Evolutionary conservation across 202 grass and related monocot species (phyloP), one percentile per base, ranked within the genome.

Genomic region (Schoenoplectus triqueter): DNA sequence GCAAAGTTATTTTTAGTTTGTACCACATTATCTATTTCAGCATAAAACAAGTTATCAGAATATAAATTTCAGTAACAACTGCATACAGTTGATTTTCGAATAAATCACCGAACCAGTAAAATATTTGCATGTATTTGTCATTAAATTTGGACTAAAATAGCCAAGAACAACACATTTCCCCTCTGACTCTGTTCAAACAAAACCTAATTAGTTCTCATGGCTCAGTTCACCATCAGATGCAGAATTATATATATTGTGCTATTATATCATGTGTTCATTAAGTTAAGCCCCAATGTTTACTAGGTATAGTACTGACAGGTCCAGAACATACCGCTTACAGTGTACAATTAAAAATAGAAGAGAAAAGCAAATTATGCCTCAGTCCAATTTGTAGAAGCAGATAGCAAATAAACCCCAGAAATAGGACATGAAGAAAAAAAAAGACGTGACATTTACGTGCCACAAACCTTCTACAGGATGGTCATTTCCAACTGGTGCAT

Each of bases 381-480:
- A 8, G 50, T 78, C 14, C 11, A 78, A 78, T 78, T 60, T 17
- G 52, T 15, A 8, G 19, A 57, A 59, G 54, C 4, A 78, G 73
- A 59, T 18, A 78, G 11, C 73, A 78, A 78, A 78, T 21, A 78
- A 31, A 39, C 21, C 11, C 3, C 13, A 59, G 9, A 78, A 39
- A 55, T 6, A 75, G 1, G 4, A 54, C 48, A 55, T 14, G 10
- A 54, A 31, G 31, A 31, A 49, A 52, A 52, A 52, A 19, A 78
- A 31, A 31, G 31, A 31, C 31, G 31, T 31, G 31, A 31, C 31
- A 31, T 31, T 31, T 31, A 83, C 14, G 68, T 54, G 57, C 19
- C 50, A 83, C 81, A 56, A 86, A 95, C 93, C 95, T 98, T 92
- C 78, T 22, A 73, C 80, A 64, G 84, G 75, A 49, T 92, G 81